Evolutionary conservation across 1,284 basidiomycete genomes (phyloP).

Genomic region (Irpex sp.): DNA sequence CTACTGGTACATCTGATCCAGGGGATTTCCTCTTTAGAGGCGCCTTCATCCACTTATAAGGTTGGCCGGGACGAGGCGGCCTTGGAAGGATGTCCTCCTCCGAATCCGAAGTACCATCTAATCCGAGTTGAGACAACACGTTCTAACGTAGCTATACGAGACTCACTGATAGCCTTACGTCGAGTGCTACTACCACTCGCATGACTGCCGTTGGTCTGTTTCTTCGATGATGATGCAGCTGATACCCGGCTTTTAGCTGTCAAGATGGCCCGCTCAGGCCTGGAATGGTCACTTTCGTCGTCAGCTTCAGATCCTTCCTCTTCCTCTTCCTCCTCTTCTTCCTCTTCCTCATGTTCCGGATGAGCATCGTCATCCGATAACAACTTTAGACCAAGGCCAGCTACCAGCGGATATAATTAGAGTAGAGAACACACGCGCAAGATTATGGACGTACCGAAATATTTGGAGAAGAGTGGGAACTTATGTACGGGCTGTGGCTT

Average conservation of each 20-base stretch:
- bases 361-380: slow-evolving; percentile 18
- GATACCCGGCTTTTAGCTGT: background rate
- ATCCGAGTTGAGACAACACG: background rate
- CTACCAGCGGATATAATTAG: slow-evolving; percentile 6
- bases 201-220: no score
- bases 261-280: no score
- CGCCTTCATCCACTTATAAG: background rate
- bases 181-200: no score
- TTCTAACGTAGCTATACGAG: background rate
- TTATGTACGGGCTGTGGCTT: background rate
- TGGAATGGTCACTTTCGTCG: background rate
- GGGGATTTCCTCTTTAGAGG: background rate
- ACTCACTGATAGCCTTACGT: background rate
- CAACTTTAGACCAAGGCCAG: slow-evolving; percentile 17
- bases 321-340: slow-evolving; percentile 9
- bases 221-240: background rate
- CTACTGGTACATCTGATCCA: background rate
- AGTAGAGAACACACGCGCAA: background rate
- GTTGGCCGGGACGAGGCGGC: background rate
- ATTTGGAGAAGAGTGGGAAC: background rate
- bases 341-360: slow-evolving; percentile 10
- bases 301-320: slow-evolving; percentile 2
- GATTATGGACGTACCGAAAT: background rate
- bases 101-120: background rate
- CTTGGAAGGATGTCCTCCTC: background rate